Evolutionary conservation across 2,329 filamentous ascomycete species (phyloP), one percentile per base, ranked within the genome.

Genomic region (Colletotrichum trifolii): DNA sequence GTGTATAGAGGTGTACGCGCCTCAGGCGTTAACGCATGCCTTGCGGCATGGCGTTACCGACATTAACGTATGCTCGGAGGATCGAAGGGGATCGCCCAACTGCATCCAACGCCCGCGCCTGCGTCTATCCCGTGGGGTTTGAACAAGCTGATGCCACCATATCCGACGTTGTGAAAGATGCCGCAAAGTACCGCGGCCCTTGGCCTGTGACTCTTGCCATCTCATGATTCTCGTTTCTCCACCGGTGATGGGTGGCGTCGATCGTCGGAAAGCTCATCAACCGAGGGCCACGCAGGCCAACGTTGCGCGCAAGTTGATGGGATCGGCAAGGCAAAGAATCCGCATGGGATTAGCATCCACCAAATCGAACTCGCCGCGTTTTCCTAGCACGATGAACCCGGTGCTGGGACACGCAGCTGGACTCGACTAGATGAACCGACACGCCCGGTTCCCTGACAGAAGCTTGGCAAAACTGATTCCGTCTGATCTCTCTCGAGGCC

Each of bases 261-360:
- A 66, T 66, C 63, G 33, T 59, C 63, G 48, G 63, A 42, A 66
- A 50, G 47, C 48, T 42, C 42, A 58, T 64, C 47, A 45, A 58
- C 63, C 63, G 59, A 58, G 40, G 40, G 47, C n/a, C 25, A 54
- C 15, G 43, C n/a, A 53, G 54, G 35, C 33, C 25, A 17, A 34
- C 9, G 11, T 15, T 13, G 36, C 15, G 17, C 25, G 35, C 40
- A 25, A 58, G 57, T 65, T 61, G 57, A 57, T 55, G 50, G 57
- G 47, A 48, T 54, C 34, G 12, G 38, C 43, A 54, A 60, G 49
- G 38, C 61, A 49, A 48, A 60, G 49, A 49, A 34, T 36, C 7
- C 43, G 33, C 17, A 60, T 53, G 58, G 58, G 47, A 54, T 64
- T 42, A 42, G 49, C 52, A 34, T 56, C 46, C 35, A 35, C 56